These are phyloP conservation scores for Coemansia sp. DNA, from an alignment of 192 early-diverging fungal species.

Conservation along the genomic window DNA sequence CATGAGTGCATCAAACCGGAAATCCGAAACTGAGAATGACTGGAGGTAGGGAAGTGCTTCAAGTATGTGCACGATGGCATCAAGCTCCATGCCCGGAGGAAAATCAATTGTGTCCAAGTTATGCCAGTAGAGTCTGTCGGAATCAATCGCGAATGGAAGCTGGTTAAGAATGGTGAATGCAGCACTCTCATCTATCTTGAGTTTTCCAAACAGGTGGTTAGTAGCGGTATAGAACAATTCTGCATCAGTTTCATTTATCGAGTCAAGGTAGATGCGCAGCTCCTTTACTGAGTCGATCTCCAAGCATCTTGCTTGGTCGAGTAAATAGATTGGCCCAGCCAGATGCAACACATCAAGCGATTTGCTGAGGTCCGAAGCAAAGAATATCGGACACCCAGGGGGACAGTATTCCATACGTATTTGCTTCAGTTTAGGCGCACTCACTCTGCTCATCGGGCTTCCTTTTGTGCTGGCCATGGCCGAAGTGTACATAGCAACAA, in stretches of 20 bases:
- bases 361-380: neutral
- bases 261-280: neutral
- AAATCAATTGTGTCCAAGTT: neutral
- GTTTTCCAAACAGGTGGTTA: neutral
- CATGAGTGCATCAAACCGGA: neutral
- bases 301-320: neutral
- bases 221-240: neutral
- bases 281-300: neutral
- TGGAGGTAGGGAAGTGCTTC: neutral
- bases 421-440: neutral
- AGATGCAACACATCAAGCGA: neutral
- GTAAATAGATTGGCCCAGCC: neutral
- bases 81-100: neutral
- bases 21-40: neutral
- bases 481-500: neutral
- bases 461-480: neutral
- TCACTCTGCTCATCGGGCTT: neutral
- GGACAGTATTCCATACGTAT: neutral
- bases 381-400: neutral
- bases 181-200: neutral
- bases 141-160: neutral
- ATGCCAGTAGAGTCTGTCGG: neutral
- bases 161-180: neutral
- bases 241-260: neutral
- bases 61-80: neutral